Conservation (phyloP, 1,284 basidiomycete genomes). For the Cryptococcus neoformans region DNA sequence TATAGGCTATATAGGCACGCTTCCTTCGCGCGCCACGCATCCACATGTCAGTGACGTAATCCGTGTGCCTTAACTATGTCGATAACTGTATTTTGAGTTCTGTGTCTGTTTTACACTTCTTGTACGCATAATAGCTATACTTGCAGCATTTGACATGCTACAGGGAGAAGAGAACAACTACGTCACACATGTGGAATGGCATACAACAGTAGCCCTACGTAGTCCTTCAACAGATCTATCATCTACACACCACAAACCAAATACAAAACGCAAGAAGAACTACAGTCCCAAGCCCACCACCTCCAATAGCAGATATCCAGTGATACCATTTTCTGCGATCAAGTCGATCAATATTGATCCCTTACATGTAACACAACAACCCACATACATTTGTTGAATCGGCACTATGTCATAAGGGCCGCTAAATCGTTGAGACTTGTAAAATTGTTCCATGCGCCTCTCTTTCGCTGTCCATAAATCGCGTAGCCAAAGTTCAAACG, state of each 20-base stretch:
- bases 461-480: conserved; percentile 83
- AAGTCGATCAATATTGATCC: neutral
- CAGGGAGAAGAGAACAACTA: too few relatives aligned
- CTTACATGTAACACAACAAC: neutral
- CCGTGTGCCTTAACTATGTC: too few relatives aligned
- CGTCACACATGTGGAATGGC: too few relatives aligned
- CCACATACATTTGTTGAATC: conserved; percentile 34
- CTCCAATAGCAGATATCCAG: conserved; percentile 38
- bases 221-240: neutral
- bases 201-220: neutral
- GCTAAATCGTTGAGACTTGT: conserved; percentile 36
- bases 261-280: conserved; percentile 12
- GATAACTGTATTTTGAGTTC: too few relatives aligned
- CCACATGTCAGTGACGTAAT: too few relatives aligned
- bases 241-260: neutral
- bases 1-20: too few relatives aligned
- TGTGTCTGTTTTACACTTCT: too few relatives aligned
- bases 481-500: conserved; percentile 81
- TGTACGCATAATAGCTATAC: too few relatives aligned
- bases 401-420: conserved; percentile 23
- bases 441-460: conserved; percentile 62
- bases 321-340: conserved; percentile 28
- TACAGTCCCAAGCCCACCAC: conserved; percentile 28
- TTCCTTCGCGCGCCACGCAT: too few relatives aligned
- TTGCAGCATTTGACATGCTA: too few relatives aligned